These are phyloP conservation scores for Citrus medica DNA, from an alignment of 345 rosid genomes.

Conservation along the genomic window DNA sequence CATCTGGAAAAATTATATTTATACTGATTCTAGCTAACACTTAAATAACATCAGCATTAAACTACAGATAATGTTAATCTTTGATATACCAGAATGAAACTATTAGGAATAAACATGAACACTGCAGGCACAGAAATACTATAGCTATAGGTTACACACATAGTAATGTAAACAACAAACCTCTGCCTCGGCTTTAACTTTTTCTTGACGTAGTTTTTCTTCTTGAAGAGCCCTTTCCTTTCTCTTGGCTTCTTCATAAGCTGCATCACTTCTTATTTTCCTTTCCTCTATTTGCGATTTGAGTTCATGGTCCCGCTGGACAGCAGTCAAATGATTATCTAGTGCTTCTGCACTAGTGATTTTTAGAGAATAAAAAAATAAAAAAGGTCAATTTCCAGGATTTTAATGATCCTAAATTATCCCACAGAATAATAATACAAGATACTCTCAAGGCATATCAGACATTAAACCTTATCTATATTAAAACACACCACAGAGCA, in stretches of 20 bases:
- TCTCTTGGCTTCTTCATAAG: constrained; percentile 82
- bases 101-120: not conserved
- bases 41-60: not conserved
- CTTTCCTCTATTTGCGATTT: constrained; percentile 92
- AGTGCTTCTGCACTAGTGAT: constrained; percentile 85
- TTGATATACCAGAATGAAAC: not conserved
- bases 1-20: constrained; percentile 11
- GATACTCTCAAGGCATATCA: not conserved
- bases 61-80: not conserved
- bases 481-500: not conserved
- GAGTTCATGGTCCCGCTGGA: constrained; percentile 77
- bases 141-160: not conserved
- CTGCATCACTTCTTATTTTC: constrained; percentile 79
- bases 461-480: not conserved
- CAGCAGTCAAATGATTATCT: constrained; percentile 77
- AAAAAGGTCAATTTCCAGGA: constrained; percentile 16
- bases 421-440: not conserved
- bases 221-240: constrained; percentile 76
- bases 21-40: not conserved
- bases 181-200: constrained; percentile 85
- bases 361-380: constrained; percentile 9
- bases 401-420: not conserved
- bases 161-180: constrained; percentile 32
- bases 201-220: constrained; percentile 78
- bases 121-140: not conserved